Evolutionary conservation across 2,329 filamentous ascomycete genomes (phyloP).

Genomic region (Leptographium radiaticola): DNA sequence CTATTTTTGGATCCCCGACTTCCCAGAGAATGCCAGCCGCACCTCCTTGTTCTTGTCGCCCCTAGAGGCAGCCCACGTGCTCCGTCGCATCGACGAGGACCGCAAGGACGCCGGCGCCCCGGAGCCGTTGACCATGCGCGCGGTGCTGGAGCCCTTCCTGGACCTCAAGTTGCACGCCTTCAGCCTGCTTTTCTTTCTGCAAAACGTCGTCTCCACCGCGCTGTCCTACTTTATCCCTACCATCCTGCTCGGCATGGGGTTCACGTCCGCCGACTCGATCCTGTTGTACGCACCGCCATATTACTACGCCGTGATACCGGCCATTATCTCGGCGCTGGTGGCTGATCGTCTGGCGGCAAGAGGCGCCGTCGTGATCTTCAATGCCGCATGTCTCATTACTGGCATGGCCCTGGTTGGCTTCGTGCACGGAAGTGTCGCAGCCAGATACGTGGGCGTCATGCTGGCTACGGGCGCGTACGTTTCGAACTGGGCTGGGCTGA

Average conservation of each 20-base stretch:
- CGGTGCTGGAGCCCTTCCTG: slow-evolving; percentile 30
- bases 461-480: slow-evolving; percentile 61
- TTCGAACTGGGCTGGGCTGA: slow-evolving; percentile 58
- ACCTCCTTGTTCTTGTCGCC: slow-evolving; percentile 38
- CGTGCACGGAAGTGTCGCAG: slow-evolving; percentile 18
- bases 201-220: slow-evolving; percentile 59
- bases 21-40: slow-evolving; percentile 41
- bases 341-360: slow-evolving; percentile 55
- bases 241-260: slow-evolving; percentile 55
- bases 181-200: slow-evolving; percentile 46
- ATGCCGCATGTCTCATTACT: slow-evolving; percentile 38
- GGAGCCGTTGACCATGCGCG: slow-evolving; percentile 34
- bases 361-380: slow-evolving; percentile 51
- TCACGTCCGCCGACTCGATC: slow-evolving; percentile 48
- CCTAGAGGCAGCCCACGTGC: slow-evolving; percentile 35
- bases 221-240: slow-evolving; percentile 69
- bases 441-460: slow-evolving; percentile 63
- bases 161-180: slow-evolving; percentile 50
- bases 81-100: slow-evolving; percentile 40
- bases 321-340: slow-evolving; percentile 44
- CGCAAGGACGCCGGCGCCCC: slow-evolving; percentile 38
- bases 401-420: slow-evolving; percentile 63
- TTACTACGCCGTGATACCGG: slow-evolving; percentile 48
- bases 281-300: slow-evolving; percentile 61
- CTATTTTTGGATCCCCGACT: slow-evolving; percentile 49